Percentiles rank a stretch among this genome's conserved stretches.
Evolutionary conservation across 176 grass and related monocot genomes (phyloP).

Genomic region (Sorghum bicolor): Sorghum_bicolor_NCBIv3 NC_012878.2:53455001-53455500

Average conservation of each 20-base stretch:
- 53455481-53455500: not conserved
- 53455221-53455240: not conserved
- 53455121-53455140: not conserved
- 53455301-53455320: not conserved
- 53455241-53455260: not conserved
- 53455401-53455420: not conserved
- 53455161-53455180: constrained; percentile 4
- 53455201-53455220: constrained; percentile 1
- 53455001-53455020: not conserved
- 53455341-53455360: constrained; percentile 9
- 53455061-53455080: constrained; percentile 17
- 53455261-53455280: not conserved
- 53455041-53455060: not conserved
- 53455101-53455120: not conserved
- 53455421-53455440: not conserved
- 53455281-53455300: not conserved
- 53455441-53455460: no score
- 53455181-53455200: not conserved
- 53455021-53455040: constrained; percentile 20
- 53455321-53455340: constrained; percentile 15
- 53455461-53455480: not conserved
- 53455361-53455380: not conserved
- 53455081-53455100: constrained; percentile 18
- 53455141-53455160: constrained; percentile 5
- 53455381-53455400: not conserved